Conservation (phyloP, 768 basidiomycete genomes). For the Tulasnella sp. region DNA sequence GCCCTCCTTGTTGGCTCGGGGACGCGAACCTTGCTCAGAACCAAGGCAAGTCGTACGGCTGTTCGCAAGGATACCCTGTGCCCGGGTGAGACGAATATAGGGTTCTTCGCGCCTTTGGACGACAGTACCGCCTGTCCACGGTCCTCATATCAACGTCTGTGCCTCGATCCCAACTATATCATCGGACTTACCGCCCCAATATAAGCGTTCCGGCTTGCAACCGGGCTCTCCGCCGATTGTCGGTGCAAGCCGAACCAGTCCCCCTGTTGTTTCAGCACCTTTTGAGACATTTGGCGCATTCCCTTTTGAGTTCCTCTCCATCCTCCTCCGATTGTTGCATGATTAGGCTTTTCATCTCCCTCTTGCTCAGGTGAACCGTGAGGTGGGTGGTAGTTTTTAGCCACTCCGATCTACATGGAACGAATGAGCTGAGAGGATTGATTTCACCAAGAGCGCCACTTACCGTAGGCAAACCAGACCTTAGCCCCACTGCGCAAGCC, state of each 20-base stretch:
- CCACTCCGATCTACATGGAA: conserved; percentile 32
- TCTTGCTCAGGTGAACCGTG: not conserved
- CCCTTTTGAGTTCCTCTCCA: conserved; percentile 34
- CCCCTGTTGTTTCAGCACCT: conserved; percentile 19
- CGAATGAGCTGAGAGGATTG: no score
- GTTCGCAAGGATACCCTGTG: conserved; percentile 40
- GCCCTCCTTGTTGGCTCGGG: conserved; percentile 42
- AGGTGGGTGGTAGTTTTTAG: conserved; percentile 35
- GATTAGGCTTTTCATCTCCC: not conserved
- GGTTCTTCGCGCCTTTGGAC: conserved; percentile 36
- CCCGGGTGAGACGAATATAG: conserved; percentile 41
- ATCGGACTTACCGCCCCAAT: conserved; percentile 32
- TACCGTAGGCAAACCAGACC: conserved; percentile 40
- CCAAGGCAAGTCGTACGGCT: conserved; percentile 36
- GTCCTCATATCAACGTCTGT: not conserved
- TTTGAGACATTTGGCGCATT: conserved; percentile 31
- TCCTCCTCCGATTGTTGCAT: not conserved
- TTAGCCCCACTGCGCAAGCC: conserved; percentile 40
- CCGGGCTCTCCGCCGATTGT: not conserved
- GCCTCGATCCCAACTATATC: not conserved
- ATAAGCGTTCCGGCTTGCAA: not conserved
- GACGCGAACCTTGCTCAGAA: conserved; percentile 35
- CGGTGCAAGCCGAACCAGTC: conserved; percentile 34
- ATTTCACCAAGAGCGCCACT: conserved; percentile 23
- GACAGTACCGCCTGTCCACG: conserved; percentile 30